A percentile compares a stretch with the other conserved stretches of the same genome.
phyloP scores from a whole-genome alignment of 78 protist genomes.

The Cyanophora paradoxa region DNA sequence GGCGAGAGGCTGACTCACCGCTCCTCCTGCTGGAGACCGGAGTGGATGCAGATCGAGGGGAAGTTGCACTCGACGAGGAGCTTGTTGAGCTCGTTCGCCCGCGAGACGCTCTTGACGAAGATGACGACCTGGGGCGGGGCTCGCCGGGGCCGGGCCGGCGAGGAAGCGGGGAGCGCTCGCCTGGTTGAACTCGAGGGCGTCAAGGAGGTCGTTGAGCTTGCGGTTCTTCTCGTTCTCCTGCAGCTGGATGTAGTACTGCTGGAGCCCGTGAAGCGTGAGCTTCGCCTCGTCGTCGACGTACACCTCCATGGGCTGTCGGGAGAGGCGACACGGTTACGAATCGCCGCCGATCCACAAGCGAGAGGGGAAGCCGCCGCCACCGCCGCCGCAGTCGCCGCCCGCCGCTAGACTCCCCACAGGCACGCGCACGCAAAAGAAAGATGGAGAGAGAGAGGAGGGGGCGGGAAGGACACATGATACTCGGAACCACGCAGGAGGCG shows the following conservation, averaged over 20 bases:
- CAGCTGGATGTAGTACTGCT: slow-evolving; percentile 89
- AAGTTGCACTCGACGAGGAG: slow-evolving; percentile 73
- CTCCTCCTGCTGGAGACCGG: slow-evolving; percentile 69
- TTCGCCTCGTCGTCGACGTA: slow-evolving; percentile 86
- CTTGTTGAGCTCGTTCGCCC: slow-evolving; percentile 57
- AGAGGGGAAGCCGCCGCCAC: neutral
- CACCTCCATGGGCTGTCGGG: slow-evolving; percentile 88
- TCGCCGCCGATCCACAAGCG: neutral
- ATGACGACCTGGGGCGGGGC: slow-evolving; percentile 80
- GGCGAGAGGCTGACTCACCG: slow-evolving; percentile 21
- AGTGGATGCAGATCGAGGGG: slow-evolving; percentile 90
- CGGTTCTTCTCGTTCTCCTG: slow-evolving; percentile 84
- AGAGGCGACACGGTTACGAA: neutral
- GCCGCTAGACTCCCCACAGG: neutral
- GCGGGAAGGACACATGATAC: too few relatives aligned
- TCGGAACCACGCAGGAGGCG: neutral
- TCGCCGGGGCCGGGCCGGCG: too few relatives aligned
- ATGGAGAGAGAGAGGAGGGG: neutral
- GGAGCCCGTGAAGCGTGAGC: slow-evolving; percentile 94
- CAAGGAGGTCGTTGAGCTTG: slow-evolving; percentile 90
- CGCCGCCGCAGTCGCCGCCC: neutral
- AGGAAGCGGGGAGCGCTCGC: too few relatives aligned
- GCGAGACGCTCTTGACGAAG: slow-evolving; percentile 75
- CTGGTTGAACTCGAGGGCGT: slow-evolving; percentile 91
- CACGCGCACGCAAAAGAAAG: neutral